These are phyloP conservation scores for Pelargonium citronellum DNA, from an alignment of 441 rosid genomes.

Conservation along the genomic window DNA sequence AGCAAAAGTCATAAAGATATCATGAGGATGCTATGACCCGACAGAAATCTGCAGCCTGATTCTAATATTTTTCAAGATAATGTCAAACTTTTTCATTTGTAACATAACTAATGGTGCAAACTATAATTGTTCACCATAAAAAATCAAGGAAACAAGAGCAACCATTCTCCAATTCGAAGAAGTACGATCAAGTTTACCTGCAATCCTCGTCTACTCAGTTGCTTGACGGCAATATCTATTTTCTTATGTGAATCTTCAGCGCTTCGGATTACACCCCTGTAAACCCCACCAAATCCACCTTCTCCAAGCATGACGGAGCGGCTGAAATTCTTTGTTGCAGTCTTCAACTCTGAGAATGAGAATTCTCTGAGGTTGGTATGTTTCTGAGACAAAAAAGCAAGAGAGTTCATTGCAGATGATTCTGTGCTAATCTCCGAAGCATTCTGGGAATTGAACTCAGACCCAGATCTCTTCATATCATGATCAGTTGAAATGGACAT, in stretches of 20 bases:
- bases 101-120: no score
- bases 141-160: not conserved
- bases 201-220: constrained; percentile 48
- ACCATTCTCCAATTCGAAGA: not conserved
- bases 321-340: constrained; percentile 63
- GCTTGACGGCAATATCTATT: constrained; percentile 57
- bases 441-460: constrained; percentile 52
- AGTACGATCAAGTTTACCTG: constrained; percentile 40
- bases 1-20: not conserved
- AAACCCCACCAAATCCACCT: constrained; percentile 73
- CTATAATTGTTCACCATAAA: no score
- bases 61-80: no score
- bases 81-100: no score
- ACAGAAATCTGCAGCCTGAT: no score
- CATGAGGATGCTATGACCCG: not conserved
- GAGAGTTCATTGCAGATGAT: constrained; percentile 45
- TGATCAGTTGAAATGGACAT: constrained; percentile 32
- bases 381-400: constrained; percentile 43
- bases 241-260: constrained; percentile 40
- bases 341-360: constrained; percentile 51
- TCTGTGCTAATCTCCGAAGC: constrained; percentile 51
- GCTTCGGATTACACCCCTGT: constrained; percentile 37
- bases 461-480: constrained; percentile 45
- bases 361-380: constrained; percentile 57
- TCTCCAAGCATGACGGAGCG: constrained; percentile 61